phyloP scores from a whole-genome alignment of 495 filamentous ascomycete species.

The Jackrogersella minutella region DNA sequence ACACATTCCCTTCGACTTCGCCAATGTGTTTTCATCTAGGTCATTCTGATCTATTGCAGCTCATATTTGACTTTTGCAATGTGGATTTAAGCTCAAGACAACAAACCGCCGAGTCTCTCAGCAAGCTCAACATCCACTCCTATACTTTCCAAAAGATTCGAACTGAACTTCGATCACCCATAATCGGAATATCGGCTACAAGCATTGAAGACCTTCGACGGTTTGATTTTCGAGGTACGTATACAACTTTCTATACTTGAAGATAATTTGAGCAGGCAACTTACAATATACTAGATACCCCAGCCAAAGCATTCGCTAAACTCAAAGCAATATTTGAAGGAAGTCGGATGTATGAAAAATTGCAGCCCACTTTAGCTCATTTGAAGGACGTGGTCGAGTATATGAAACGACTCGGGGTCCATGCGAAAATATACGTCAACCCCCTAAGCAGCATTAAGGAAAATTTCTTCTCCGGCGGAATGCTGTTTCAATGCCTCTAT shows the following conservation, averaged over 20 bases:
- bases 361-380: constrained; percentile 78
- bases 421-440: constrained; percentile 81
- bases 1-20: constrained; percentile 77
- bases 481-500: constrained; percentile 90
- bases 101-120: constrained; percentile 81
- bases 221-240: constrained; percentile 86
- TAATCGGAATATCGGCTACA: constrained; percentile 84
- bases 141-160: constrained; percentile 87
- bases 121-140: constrained; percentile 84
- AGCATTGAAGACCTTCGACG: constrained; percentile 87
- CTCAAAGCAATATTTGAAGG: constrained; percentile 78
- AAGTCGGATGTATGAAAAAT: constrained; percentile 68
- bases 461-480: constrained; percentile 86
- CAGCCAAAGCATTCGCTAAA: constrained; percentile 74
- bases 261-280: not conserved
- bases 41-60: constrained; percentile 82
- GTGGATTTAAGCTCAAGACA: constrained; percentile 73
- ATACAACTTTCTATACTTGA: constrained; percentile 1
- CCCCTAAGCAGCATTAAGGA: constrained; percentile 91
- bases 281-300: constrained; percentile 61
- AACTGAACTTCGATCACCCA: constrained; percentile 78
- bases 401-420: constrained; percentile 74
- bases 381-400: constrained; percentile 78
- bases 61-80: constrained; percentile 87
- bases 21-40: constrained; percentile 93